Evolutionary conservation across 768 basidiomycete species (phyloP).

Genomic region (Hygrophorus pudorinus): DNA sequence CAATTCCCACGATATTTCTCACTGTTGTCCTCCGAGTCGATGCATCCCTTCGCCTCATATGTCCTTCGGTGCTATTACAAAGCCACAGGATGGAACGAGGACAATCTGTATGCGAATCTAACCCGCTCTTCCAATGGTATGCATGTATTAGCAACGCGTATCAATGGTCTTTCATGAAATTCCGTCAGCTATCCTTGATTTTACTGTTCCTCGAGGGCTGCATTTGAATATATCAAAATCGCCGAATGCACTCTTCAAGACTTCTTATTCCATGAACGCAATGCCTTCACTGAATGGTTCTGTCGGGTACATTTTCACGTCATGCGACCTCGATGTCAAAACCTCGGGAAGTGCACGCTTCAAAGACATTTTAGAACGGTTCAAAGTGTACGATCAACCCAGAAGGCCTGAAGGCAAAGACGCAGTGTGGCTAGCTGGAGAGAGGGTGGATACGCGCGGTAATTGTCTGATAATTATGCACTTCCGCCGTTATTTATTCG

Average conservation of each 20-base stretch:
- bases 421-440: conserved; percentile 76
- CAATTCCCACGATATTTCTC: neutral
- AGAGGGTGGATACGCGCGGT: conserved; percentile 72
- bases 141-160: conserved; percentile 6
- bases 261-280: conserved; percentile 87
- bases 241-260: conserved; percentile 81
- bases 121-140: conserved; percentile 78
- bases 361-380: conserved; percentile 85
- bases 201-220: conserved; percentile 72
- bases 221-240: conserved; percentile 80
- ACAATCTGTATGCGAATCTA: conserved; percentile 85
- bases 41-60: conserved; percentile 85
- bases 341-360: conserved; percentile 64
- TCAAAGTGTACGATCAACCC: conserved; percentile 77
- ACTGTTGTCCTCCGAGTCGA: no score
- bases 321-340: conserved; percentile 68
- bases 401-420: conserved; percentile 66
- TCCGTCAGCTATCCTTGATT: conserved; percentile 76
- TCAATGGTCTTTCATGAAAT: conserved; percentile 7
- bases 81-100: conserved; percentile 95
- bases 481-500: conserved; percentile 7
- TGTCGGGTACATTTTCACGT: conserved; percentile 88
- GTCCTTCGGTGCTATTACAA: conserved; percentile 84
- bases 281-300: conserved; percentile 90
- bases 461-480: conserved; percentile 15